Percentiles rank a stretch among this genome's conserved stretches.
phyloP scores from a whole-genome alignment of 2,329 filamentous ascomycete genomes.

The Calonectria honghensis region DNA sequence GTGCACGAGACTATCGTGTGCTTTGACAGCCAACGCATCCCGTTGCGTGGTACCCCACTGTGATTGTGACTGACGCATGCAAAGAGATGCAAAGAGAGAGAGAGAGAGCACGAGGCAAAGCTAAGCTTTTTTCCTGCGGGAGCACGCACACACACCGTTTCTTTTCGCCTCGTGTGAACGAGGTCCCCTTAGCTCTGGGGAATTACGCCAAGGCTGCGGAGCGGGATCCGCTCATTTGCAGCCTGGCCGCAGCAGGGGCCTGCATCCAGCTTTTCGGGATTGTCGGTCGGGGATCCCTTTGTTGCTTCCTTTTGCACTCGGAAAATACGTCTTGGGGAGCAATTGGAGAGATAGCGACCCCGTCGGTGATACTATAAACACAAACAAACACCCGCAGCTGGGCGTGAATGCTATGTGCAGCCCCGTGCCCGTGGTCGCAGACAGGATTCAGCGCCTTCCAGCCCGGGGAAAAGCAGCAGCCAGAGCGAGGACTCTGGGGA shows the following conservation, averaged over 20 bases:
- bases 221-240: conserved; percentile 20
- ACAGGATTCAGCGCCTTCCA: conserved; percentile 13
- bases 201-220: conserved; percentile 49
- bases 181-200: conserved; percentile 39
- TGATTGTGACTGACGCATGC: not conserved
- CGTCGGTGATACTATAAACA: conserved; percentile 1
- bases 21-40: conserved; percentile 23
- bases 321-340: not conserved
- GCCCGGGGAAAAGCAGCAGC: conserved; percentile 11
- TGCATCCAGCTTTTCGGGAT: conserved; percentile 18
- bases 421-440: not conserved
- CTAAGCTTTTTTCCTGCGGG: conserved; percentile 24
- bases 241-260: conserved; percentile 24
- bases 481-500: conserved; percentile 15
- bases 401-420: conserved; percentile 14
- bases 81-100: not conserved
- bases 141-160: not conserved
- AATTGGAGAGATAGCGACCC: not conserved
- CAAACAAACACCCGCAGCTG: not conserved
- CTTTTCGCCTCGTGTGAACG: conserved; percentile 8
- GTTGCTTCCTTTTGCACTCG: not conserved
- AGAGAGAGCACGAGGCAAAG: not conserved
- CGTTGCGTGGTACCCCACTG: conserved; percentile 6
- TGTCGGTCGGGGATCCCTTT: conserved; percentile 15
- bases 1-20: conserved; percentile 9